phyloP scores from a whole-genome alignment of 805 yeast species.

The Scheffersomyces stipitis region DNA sequence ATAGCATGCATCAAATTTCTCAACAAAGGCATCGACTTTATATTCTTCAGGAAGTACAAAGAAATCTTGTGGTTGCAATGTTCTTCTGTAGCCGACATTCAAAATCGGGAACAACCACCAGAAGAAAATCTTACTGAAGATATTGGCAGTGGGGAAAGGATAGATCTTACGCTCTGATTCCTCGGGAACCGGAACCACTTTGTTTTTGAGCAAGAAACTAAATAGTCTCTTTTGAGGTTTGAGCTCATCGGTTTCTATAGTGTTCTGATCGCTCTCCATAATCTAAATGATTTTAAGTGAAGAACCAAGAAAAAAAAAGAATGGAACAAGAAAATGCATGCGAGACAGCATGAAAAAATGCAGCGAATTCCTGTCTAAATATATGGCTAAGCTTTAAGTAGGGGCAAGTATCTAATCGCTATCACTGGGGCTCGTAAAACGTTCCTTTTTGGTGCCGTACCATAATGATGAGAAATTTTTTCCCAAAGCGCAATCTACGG shows the following conservation, averaged over 20 bases:
- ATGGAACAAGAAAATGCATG: too few relatives aligned
- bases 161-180: constrained; percentile 9
- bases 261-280: background rate
- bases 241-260: background rate
- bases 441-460: too few relatives aligned
- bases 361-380: too few relatives aligned
- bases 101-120: constrained; percentile 21
- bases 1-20: background rate
- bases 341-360: too few relatives aligned
- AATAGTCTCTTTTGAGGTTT: background rate
- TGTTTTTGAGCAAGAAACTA: background rate
- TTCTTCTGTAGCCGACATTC: constrained; percentile 17
- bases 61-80: constrained; percentile 16
- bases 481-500: too few relatives aligned
- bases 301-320: too few relatives aligned
- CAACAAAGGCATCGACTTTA: constrained; percentile 5
- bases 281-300: too few relatives aligned
- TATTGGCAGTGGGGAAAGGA: constrained; percentile 7
- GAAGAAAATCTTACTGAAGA: constrained; percentile 13
- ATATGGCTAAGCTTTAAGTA: too few relatives aligned
- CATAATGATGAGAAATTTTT: too few relatives aligned
- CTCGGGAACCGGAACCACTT: constrained; percentile 8
- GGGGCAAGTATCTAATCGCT: too few relatives aligned
- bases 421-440: too few relatives aligned
- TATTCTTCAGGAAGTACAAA: constrained; percentile 11